Evolutionary conservation across 768 basidiomycete species (phyloP).

Genomic region (Tulasnella sp.): DNA sequence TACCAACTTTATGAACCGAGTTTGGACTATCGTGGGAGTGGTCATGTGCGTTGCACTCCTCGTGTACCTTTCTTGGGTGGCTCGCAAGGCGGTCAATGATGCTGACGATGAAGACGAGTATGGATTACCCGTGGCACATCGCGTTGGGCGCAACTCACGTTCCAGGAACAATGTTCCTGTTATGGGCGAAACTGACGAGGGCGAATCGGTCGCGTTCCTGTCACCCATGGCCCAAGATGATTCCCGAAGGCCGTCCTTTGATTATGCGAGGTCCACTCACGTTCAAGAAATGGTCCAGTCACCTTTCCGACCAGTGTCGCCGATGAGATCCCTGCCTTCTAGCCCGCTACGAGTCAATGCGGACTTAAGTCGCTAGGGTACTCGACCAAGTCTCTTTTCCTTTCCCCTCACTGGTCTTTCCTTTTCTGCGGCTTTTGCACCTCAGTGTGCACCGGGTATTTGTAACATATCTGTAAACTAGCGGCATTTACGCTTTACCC

Average conservation of each 20-base stretch:
- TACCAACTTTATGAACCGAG: slow-evolving; percentile 31
- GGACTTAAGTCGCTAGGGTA: background rate
- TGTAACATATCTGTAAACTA: background rate
- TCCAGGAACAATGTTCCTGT: slow-evolving; percentile 5
- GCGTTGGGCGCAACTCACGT: background rate
- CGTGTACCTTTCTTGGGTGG: slow-evolving; percentile 67
- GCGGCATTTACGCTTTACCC: background rate
- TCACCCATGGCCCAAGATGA: slow-evolving; percentile 22
- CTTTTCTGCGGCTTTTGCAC: background rate
- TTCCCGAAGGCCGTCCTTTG: slow-evolving; percentile 10
- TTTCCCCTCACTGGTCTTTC: background rate
- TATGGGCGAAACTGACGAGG: slow-evolving; percentile 26
- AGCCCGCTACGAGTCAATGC: background rate
- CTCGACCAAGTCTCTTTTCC: background rate
- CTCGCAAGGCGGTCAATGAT: slow-evolving; percentile 49
- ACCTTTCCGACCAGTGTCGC: background rate
- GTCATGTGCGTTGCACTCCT: slow-evolving; percentile 60
- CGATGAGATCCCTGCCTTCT: background rate
- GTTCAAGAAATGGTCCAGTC: background rate
- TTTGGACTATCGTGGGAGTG: slow-evolving; percentile 59
- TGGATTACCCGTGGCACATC: background rate
- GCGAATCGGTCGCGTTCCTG: slow-evolving; percentile 35
- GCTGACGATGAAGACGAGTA: slow-evolving; percentile 19
- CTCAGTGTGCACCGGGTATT: background rate
- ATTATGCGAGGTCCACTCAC: background rate